Evolutionary conservation across 805 yeast genomes (phyloP).

Genomic region (Lachancea nothofagi): DNA sequence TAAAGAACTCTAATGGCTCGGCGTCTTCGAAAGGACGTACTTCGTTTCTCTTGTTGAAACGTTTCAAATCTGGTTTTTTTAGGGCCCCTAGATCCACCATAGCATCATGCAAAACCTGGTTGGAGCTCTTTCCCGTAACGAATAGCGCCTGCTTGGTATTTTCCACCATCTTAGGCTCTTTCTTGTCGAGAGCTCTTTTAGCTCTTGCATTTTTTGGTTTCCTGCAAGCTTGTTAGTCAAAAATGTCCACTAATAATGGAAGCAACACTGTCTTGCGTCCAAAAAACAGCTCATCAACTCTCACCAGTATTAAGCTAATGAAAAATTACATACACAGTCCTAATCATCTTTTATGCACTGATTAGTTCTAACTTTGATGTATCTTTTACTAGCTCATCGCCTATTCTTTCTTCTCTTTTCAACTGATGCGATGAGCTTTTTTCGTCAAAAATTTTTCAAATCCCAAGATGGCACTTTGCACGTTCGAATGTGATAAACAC

Average conservation of each 20-base stretch:
- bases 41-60: conserved; percentile 84
- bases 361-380: background rate
- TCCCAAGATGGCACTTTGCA: background rate
- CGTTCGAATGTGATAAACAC: too few species aligned
- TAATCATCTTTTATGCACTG: conserved; percentile 25
- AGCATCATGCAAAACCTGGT: conserved; percentile 76
- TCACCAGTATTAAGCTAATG: background rate
- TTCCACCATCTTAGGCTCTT: conserved; percentile 83
- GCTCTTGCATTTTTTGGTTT: conserved; percentile 94
- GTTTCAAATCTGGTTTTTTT: conserved; percentile 84
- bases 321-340: conserved; percentile 31
- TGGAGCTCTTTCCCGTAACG: conserved; percentile 81
- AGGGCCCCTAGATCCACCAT: conserved; percentile 83
- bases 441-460: conserved; percentile 44
- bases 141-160: conserved; percentile 86
- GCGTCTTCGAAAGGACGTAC: conserved; percentile 91
- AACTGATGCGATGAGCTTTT: conserved; percentile 27
- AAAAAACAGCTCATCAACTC: background rate
- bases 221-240: conserved; percentile 6
- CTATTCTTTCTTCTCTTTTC: background rate
- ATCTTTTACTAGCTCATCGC: background rate
- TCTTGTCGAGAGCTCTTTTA: conserved; percentile 86
- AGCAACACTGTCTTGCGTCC: background rate
- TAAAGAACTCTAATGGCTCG: conserved; percentile 76
- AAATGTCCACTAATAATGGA: background rate